Base-by-base conservation (phyloP, 129 eudicot species). In the Flaveria linearis region DNA sequence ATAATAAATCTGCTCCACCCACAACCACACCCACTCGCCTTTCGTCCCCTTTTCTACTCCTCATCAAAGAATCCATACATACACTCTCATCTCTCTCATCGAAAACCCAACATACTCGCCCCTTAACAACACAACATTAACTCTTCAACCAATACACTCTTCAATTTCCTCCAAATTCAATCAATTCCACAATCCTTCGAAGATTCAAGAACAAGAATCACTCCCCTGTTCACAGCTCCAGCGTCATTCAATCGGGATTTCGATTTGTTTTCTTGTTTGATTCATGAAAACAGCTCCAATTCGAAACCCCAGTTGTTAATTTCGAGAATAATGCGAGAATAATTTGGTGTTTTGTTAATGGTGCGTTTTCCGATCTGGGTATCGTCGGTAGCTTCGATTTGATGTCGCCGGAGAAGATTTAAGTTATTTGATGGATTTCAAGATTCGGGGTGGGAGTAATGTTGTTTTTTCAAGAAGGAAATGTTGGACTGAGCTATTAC, bases 371-470 rank as follows among this genome's bases (percentile, higher is more conserved):
- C 79, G 86, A 90, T 86, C 85, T 84, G 89, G 68, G 69, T 7
- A 11, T 78, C 63, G 62, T 79, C 70, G 80, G 63, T 79, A 90
- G 77, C 82, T 90, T 68, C 57, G 84, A 80, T 74, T 86, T 92
- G 88, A 87, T 81, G 86, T 74, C 56, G 74, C 71, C 42, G 20
- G 45, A 33, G 46, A 62, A 46, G n/a, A 36, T 60, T 76, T 28
- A 49, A 80, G 60, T 10, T 75, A 79, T 82, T 83, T 82, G 28
- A 93, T 90, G 97, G 98, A 87, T 92, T 83, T 93, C 33, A 88
- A 82, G n/a, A n/a, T n/a, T n/a, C n/a, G n/a, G n/a, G n/a, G n/a
- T n/a, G n/a, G n/a, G n/a, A n/a, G n/a, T n/a, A n/a, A n/a, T n/a
- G n/a, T 65, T 47, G 67, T 70, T 30, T 80, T 78, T 80, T 70